Evolutionary conservation across 495 filamentous ascomycete species (phyloP).

Genomic region (Aspergillus bertholletiae): DNA sequence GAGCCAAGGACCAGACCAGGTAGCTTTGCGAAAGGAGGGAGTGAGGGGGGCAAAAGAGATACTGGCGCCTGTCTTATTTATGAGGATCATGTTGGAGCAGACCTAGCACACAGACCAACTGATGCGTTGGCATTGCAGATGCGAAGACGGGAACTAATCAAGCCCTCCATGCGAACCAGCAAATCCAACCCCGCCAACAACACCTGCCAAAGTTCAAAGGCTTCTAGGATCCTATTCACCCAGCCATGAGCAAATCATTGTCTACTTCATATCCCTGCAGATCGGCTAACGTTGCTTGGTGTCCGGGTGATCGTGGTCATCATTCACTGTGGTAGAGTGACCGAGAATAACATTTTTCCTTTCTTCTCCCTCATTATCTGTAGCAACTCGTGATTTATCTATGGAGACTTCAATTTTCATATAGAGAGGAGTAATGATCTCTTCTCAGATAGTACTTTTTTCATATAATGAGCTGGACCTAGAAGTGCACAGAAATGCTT

Average conservation of each 20-base stretch:
- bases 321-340: neutral
- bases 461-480: too few relatives aligned
- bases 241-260: slow-evolving; percentile 1
- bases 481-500: too few relatives aligned
- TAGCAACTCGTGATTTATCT: too few relatives aligned
- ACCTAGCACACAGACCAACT: slow-evolving; percentile 35
- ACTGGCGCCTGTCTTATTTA: slow-evolving; percentile 6
- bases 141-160: slow-evolving; percentile 27
- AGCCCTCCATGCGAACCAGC: slow-evolving; percentile 15
- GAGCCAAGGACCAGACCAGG: neutral
- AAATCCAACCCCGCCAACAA: slow-evolving; percentile 21
- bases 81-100: slow-evolving; percentile 7
- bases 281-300: neutral
- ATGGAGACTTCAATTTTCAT: too few relatives aligned
- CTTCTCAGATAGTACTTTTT: too few relatives aligned
- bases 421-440: too few relatives aligned
- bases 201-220: slow-evolving; percentile 4
- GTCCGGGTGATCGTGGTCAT: neutral
- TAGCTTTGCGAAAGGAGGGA: neutral
- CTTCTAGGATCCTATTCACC: slow-evolving; percentile 6
- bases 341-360: too few relatives aligned
- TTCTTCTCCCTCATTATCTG: too few relatives aligned
- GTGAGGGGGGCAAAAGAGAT: slow-evolving; percentile 1
- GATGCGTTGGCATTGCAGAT: slow-evolving; percentile 39
- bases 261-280: neutral